A percentile compares a stretch with the other conserved stretches of the same genome.
Conservation (phyloP, 495 filamentous ascomycete genomes). For the Mytilinidion resinicola region DNA sequence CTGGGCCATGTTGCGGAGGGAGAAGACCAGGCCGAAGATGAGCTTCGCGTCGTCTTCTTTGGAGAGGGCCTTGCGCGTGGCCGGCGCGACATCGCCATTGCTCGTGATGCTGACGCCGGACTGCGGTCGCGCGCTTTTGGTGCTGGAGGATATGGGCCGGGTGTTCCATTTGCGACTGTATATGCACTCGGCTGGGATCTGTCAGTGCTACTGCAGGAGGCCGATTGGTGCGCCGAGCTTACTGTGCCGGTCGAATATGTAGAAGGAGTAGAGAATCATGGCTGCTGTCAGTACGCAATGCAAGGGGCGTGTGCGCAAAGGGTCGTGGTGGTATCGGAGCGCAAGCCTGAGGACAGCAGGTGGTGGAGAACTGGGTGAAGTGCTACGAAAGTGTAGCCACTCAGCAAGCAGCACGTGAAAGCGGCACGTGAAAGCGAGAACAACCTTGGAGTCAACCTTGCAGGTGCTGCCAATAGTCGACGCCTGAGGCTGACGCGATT, state of each 20-base stretch:
- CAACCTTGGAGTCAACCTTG: too few relatives aligned
- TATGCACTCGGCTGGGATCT: constrained; percentile 78
- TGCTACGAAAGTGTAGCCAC: neutral
- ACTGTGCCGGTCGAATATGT: constrained; percentile 99
- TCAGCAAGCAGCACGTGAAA: neutral
- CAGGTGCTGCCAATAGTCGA: too few relatives aligned
- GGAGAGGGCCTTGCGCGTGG: constrained; percentile 44
- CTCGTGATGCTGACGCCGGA: constrained; percentile 31
- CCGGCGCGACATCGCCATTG: constrained; percentile 26
- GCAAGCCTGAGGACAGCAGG: too few relatives aligned
- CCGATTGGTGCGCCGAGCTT: constrained; percentile 26
- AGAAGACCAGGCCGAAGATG: constrained; percentile 94
- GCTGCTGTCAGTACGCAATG: constrained; percentile 15
- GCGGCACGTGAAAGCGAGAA: too few relatives aligned
- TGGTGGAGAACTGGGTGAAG: neutral
- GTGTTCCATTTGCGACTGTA: constrained; percentile 78
- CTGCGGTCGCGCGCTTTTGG: constrained; percentile 30
- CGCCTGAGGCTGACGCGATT: too few relatives aligned
- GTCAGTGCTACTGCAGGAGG: constrained; percentile 5
- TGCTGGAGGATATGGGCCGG: constrained; percentile 39
- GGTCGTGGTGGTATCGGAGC: neutral
- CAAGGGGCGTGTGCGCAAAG: neutral
- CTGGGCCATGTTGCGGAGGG: constrained; percentile 90
- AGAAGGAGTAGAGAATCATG: constrained; percentile 96
- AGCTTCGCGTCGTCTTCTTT: constrained; percentile 89